Evolutionary conservation across 257 asterid genomes (phyloP).

Genomic region (Thymus quinquecostatus): DNA sequence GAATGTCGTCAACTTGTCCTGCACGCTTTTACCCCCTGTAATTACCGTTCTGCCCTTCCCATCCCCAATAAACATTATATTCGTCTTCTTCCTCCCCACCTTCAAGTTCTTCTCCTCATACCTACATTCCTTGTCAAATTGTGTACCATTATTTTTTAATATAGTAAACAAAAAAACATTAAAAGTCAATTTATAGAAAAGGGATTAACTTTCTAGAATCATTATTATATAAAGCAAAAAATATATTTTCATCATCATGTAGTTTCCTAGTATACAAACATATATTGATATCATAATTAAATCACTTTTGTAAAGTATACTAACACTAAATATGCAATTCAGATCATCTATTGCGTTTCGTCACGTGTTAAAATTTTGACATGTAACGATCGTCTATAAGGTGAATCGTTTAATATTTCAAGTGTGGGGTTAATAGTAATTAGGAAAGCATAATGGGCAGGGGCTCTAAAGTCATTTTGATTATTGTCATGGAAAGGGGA

Average conservation of each 20-base stretch:
- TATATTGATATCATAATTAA: too few relatives aligned
- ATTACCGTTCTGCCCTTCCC: conserved; percentile 86
- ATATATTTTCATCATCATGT: too few relatives aligned
- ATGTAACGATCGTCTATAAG: too few relatives aligned
- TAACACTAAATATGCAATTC: too few relatives aligned
- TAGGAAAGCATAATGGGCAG: conserved; percentile 7
- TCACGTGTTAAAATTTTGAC: too few relatives aligned
- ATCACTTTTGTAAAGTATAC: too few relatives aligned
- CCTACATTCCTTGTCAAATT: conserved; percentile 35
- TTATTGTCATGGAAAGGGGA: conserved; percentile 19
- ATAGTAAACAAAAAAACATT: background rate
- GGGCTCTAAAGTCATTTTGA: conserved; percentile 27
- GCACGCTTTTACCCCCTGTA: conserved; percentile 66
- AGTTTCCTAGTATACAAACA: too few relatives aligned
- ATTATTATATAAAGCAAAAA: background rate
- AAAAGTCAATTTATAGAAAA: background rate
- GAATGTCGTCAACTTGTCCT: conserved; percentile 71
- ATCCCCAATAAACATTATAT: conserved; percentile 85
- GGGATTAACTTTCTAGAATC: conserved; percentile 1
- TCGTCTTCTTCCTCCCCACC: conserved; percentile 82
- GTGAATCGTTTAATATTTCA: too few relatives aligned
- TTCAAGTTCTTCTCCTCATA: conserved; percentile 71
- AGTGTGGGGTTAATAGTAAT: too few relatives aligned
- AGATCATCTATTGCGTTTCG: too few relatives aligned
- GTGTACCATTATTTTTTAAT: background rate